Base-by-base conservation (phyloP, 2,329 filamentous ascomycete genomes). In the Neonectria magnoliae region DNA sequence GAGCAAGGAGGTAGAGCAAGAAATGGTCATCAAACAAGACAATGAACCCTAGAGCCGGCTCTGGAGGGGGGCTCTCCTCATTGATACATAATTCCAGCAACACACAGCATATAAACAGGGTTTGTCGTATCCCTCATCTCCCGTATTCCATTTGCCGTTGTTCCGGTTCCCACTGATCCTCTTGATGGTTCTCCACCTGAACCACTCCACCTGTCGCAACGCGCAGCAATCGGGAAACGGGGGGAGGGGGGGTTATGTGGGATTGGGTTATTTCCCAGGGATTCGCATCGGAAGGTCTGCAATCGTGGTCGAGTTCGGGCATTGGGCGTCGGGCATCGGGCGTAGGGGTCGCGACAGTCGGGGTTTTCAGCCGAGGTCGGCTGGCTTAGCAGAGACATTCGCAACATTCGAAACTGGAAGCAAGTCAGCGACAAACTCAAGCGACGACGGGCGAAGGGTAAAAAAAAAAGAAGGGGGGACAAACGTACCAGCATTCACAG, bases 401-500 rank as follows among this genome's bases (percentile, higher is more conserved):
- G 70, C 81, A 82, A 66, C 80, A 80, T 16, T 81, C 78, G 68
- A 79, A 76, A 68, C 80, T 81, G 55, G 16, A 60, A 1, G 14
- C 20, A 33, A 10, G 59, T 68, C 47, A 69, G 31, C 18, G 51
- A 42, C 31, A 31, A 44, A 29, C 29, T 29, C 29, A 29, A 29
- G 25, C 58, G 61, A 11, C 16, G 20, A 13, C 20, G 16, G n/a
- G 18, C 47, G 42, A 38, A 18, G 20, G 38, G 52, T 4, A 33
- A 33, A 33, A 33, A 33, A 33, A 33, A 33, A 16, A 38, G 25
- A n/a, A 20, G 38, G 27, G 10, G 18, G 36, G 20, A 55, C 6
- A 33, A 29, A 69, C 71, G 53, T 78, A 80, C 81, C 83, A 85
- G 68, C 81, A 82, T 71, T 86, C 84, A 74, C 83, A 85, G 31